A percentile compares a stretch with the other conserved stretches of the same genome.
These are phyloP conservation scores for Leccinum boreale DNA, from an alignment of 768 basidiomycete genomes.

Conservation along the genomic window DNA sequence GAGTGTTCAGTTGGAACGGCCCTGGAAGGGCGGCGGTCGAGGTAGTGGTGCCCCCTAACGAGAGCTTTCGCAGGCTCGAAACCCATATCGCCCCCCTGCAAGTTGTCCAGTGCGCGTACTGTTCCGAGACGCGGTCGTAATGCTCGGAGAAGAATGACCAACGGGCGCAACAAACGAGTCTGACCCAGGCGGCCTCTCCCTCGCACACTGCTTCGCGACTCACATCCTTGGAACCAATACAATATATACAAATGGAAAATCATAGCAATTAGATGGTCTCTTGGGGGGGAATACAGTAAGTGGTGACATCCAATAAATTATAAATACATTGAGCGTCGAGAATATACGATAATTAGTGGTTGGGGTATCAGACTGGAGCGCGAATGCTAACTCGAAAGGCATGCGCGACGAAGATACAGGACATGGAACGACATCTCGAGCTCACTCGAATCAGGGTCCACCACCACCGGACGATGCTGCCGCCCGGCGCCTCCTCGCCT, in stretches of 20 bases:
- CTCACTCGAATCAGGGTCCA: conserved; percentile 5
- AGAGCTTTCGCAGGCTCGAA: too few relatives aligned
- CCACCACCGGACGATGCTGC: conserved; percentile 17
- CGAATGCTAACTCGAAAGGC: not conserved
- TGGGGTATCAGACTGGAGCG: not conserved
- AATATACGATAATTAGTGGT: not conserved
- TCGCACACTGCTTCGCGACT: too few relatives aligned
- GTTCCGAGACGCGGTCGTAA: too few relatives aligned
- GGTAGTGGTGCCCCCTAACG: too few relatives aligned
- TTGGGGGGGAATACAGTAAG: not conserved
- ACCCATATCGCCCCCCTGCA: too few relatives aligned
- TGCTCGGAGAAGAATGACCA: too few relatives aligned
- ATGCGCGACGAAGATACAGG: not conserved
- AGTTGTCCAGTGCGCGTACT: too few relatives aligned
- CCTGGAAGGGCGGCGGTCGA: too few relatives aligned
- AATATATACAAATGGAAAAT: not conserved
- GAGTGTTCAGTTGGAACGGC: too few relatives aligned
- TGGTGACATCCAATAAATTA: not conserved
- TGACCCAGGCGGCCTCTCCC: too few relatives aligned
- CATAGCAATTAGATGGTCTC: not conserved
- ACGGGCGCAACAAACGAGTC: too few relatives aligned
- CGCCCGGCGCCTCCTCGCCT: conserved; percentile 4
- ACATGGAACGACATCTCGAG: not conserved
- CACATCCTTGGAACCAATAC: not conserved
- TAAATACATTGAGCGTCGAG: not conserved